Evolutionary conservation across 768 basidiomycete species (phyloP), one percentile per base, ranked within the genome.

Genomic region (Termitomyces heimii): DNA sequence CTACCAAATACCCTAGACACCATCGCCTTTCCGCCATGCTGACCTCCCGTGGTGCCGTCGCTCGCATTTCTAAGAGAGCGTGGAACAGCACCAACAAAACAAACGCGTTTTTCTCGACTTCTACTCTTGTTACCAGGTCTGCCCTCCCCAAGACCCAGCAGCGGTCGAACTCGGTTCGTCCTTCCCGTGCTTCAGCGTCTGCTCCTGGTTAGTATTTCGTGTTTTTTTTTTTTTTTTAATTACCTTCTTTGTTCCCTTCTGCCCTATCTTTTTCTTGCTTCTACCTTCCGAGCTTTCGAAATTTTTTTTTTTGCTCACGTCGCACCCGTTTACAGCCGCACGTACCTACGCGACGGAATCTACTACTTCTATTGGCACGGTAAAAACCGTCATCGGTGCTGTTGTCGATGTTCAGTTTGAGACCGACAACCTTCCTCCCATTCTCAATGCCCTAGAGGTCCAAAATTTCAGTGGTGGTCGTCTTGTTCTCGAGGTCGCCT

Each of bases 371-470:
- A 75, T 82, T 66, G 95, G 95, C 66, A 76, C 82, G 46, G 91
- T 98, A 70, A 97, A 98, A 82, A 95, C 94, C 66, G 95, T 99
- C 82, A 99, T 99, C 76, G 97, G 97, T 89, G 96, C 97, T 77
- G 97, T 99, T 77, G 97, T 99, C 70, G 97, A 99, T 73, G 97
- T 99, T 66, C 94, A 98, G 76, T 98, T 98, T 70, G 95, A 96
- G 65, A 85, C 86, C 50, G 95, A 96, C 65, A 80, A 86, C 78
- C 89, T 98, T 42, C 97, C 97, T 51, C 92, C 95, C 63, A 98
- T 99, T 75, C 86, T 99, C 68, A 98, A 98, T 73, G 97, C 97
- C 66, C 90, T 99, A 66, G 97, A 99, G 79, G 95, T 99, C 56
- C 89, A 94, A 73, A 85, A 88, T 71, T 94, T 94, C 82, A 80